These are phyloP conservation scores for Candolleomyces aberdarensis DNA, from an alignment of 768 basidiomycete genomes.

Conservation along the genomic window DNA sequence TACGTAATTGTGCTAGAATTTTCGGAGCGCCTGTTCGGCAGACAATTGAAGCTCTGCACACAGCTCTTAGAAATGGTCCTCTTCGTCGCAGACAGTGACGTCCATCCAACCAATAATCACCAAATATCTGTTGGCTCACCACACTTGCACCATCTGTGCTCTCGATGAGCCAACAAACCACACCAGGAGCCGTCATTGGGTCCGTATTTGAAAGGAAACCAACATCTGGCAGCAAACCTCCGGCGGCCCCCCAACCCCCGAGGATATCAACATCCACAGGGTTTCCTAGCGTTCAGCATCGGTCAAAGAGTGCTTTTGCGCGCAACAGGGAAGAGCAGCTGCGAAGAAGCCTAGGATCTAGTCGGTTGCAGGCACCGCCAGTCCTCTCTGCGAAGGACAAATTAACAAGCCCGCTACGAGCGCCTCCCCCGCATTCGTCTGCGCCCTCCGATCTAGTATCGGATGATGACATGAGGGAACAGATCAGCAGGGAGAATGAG, in stretches of 20 bases:
- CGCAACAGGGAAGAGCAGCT: constrained; percentile 39
- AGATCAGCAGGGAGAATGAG: constrained; percentile 67
- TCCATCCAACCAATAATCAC: neutral
- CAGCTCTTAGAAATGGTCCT: neutral
- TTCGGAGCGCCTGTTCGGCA: neutral
- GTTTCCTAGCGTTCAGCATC: constrained; percentile 64
- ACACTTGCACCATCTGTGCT: neutral
- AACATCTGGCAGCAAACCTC: constrained; percentile 10
- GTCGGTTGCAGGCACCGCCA: constrained; percentile 21
- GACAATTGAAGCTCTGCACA: neutral
- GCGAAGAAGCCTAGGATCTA: neutral
- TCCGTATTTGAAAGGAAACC: constrained; percentile 48
- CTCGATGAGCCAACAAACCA: neutral
- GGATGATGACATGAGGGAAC: constrained; percentile 46
- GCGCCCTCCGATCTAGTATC: neutral
- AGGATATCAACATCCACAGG: constrained; percentile 38
- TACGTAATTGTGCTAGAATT: neutral
- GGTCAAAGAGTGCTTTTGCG: constrained; percentile 62
- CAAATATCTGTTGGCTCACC: neutral
- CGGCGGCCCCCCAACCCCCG: constrained; percentile 21
- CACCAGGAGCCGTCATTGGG: constrained; percentile 26
- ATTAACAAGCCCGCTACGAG: neutral
- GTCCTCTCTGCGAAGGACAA: constrained; percentile 1
- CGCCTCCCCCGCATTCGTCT: neutral
- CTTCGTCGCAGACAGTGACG: neutral